Evolutionary conservation across 306 rosid genomes (phyloP), one percentile per base, ranked within the genome.

Genomic region (Geum urbanum): DNA sequence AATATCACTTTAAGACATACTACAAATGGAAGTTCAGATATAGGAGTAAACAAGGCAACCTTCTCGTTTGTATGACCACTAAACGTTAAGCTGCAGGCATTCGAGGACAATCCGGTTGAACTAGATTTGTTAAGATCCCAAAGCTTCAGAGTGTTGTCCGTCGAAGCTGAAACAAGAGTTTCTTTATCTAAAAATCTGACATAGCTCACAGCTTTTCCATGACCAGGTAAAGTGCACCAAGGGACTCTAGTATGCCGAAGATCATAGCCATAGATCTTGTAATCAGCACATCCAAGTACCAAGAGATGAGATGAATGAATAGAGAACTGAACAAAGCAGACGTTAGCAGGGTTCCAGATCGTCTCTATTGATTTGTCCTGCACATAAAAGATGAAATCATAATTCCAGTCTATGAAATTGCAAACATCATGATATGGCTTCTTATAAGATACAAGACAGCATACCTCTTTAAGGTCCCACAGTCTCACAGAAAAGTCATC

Each of bases 291-390:
- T 65, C 96, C 96, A 78, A 83, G 84, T 52, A 84, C 86, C 78
- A 87, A 65, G 44, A 82, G 82, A 78, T 87, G 83, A 27, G 83
- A 77, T 56, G 96, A 89, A 78, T 80, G 77, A 20, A 80, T 50
- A 49, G 96, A 85, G 82, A 89, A 89, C 63, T 87, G 96, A 74
- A 89, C 96, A 65, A 90, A 89, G 72, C 91, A 89, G 62, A 89
- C 92, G 53, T 89, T 89, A 51, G 92, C 92, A 60, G 74, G 83
- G 63, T 74, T 85, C 77, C 76, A 64, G 78, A 89, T 85, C 9
- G 96, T 87, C 63, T 84, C 84, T 71, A 82, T 65, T 69, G 85
- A 74, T 50, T 78, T 78, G 66, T 50, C 84, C 96, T 89, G 90
- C 83, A 77, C 51, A 52, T 48, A 19, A 47, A 39, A 57, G 51